Percentiles rank a stretch among this genome's conserved stretches.
Evolutionary conservation across 495 filamentous ascomycete genomes (phyloP).

Genomic region (Xanthoparmelia taractica): DNA sequence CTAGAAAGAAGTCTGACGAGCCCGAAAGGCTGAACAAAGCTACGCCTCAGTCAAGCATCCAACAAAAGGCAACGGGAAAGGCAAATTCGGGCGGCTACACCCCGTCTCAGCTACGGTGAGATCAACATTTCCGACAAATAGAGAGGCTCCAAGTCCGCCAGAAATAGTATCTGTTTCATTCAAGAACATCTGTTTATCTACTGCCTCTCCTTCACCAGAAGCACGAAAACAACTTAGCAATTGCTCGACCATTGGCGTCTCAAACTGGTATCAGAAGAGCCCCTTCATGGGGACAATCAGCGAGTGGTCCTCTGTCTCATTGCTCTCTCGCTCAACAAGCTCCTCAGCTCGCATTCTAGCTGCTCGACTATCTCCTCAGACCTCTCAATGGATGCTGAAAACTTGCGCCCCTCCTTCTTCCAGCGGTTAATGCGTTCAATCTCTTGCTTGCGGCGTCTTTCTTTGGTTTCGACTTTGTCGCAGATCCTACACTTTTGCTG

Average conservation of each 20-base stretch:
- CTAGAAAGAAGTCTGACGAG: background rate
- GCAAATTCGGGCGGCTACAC: constrained; percentile 21
- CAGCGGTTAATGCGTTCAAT: constrained; percentile 72
- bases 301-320: constrained; percentile 17
- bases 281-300: constrained; percentile 5
- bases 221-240: background rate
- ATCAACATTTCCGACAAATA: constrained; percentile 20
- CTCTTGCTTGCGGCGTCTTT: constrained; percentile 67
- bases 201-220: constrained; percentile 8
- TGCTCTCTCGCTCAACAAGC: constrained; percentile 42
- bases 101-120: constrained; percentile 22
- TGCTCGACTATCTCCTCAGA: constrained; percentile 54
- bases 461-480: constrained; percentile 85
- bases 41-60: constrained; percentile 9
- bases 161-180: constrained; percentile 22
- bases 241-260: constrained; percentile 7
- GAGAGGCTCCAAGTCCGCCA: constrained; percentile 12
- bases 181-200: constrained; percentile 9
- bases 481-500: constrained; percentile 69
- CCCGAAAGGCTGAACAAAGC: background rate
- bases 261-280: constrained; percentile 8
- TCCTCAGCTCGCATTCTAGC: constrained; percentile 56
- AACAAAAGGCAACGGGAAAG: constrained; percentile 10
- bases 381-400: constrained; percentile 74
- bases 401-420: constrained; percentile 60